phyloP scores from a whole-genome alignment of 1,139 yeast species.

The Komagataea norvegica region DNA sequence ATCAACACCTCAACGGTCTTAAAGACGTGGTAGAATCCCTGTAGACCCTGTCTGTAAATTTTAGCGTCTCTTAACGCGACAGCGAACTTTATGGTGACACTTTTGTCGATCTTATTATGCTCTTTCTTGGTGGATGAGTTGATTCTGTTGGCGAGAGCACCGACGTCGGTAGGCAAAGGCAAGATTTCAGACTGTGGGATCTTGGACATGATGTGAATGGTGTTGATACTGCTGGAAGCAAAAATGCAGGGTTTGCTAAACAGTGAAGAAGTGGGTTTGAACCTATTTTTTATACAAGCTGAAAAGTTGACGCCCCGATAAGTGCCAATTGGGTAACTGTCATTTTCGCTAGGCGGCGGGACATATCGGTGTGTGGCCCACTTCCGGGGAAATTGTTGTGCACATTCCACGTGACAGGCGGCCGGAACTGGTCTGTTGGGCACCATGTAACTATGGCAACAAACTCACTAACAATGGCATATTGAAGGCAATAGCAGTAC shows the following conservation, averaged over 20 bases:
- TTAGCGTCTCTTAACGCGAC: constrained; percentile 71
- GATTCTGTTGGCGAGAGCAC: constrained; percentile 79
- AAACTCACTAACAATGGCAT: too few relatives aligned
- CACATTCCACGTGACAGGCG: too few relatives aligned
- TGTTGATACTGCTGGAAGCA: too few relatives aligned
- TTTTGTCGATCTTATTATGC: constrained; percentile 67
- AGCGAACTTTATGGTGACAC: constrained; percentile 66
- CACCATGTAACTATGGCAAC: neutral
- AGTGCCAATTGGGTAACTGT: too few relatives aligned
- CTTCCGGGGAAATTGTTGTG: too few relatives aligned
- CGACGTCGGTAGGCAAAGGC: constrained; percentile 69
- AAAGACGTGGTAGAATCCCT: constrained; percentile 73
- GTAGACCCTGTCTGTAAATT: constrained; percentile 77
- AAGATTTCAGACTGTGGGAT: constrained; percentile 54
- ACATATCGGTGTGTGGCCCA: constrained; percentile 5
- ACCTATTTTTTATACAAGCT: too few relatives aligned
- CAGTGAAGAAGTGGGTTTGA: too few relatives aligned
- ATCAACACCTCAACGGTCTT: constrained; percentile 59
- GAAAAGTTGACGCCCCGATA: too few relatives aligned
- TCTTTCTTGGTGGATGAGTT: constrained; percentile 59
- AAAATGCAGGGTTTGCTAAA: too few relatives aligned
- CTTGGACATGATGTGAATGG: neutral
- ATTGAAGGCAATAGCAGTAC: too few relatives aligned
- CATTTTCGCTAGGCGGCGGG: too few relatives aligned
- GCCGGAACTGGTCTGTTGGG: too few relatives aligned